phyloP scores from a whole-genome alignment of 768 basidiomycete species.

The Lanmaoa rubissima region DNA sequence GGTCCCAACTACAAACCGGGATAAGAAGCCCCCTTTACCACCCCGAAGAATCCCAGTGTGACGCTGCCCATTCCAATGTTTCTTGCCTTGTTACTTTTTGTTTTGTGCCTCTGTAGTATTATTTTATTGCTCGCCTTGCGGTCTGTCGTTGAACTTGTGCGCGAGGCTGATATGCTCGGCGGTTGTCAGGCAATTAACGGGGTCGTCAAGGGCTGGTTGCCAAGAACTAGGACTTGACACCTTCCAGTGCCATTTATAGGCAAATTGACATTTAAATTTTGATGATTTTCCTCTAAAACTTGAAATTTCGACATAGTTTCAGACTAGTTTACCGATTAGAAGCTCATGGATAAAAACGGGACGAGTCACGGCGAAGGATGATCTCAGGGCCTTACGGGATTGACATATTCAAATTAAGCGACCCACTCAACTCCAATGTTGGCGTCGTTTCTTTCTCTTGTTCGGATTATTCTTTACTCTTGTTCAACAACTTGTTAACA shows the following conservation, averaged over 20 bases:
- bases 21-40: constrained; percentile 34
- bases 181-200: too few species aligned
- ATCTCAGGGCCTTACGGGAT: background rate
- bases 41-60: constrained; percentile 28
- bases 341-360: too few species aligned
- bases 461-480: background rate
- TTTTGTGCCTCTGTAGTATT: background rate
- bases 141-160: background rate
- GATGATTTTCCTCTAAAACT: too few species aligned
- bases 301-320: too few species aligned
- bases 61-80: background rate
- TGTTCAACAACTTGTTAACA: background rate
- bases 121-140: background rate
- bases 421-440: background rate
- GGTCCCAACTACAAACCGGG: background rate
- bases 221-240: too few species aligned
- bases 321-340: too few species aligned
- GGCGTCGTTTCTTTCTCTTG: background rate
- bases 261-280: too few species aligned
- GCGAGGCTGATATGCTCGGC: background rate
- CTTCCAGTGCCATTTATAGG: too few species aligned
- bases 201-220: too few species aligned
- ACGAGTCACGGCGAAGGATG: too few species aligned
- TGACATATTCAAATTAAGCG: constrained; percentile 20
- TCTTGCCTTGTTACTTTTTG: background rate